Base-by-base conservation (phyloP, 176 grass and related monocot genomes). In the Avena insularis region DNA sequence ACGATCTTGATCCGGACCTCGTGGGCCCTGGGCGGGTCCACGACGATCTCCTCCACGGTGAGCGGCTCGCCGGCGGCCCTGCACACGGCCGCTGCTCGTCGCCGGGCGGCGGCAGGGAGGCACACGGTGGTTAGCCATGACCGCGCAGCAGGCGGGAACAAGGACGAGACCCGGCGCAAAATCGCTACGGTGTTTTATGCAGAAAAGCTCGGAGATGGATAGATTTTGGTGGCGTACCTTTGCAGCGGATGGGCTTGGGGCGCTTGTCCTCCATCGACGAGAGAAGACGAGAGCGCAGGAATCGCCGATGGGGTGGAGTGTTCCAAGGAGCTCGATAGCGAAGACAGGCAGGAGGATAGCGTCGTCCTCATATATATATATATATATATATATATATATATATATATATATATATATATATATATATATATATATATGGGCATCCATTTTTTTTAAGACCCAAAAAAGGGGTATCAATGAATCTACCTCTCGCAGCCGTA, bases 1-100 rank as follows among this genome's bases (percentile, higher is more conserved):
- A 95, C 48, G 74, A 98, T 91, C 65, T 82, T 92, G 75, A 98
- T 82, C 69, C 93, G 80, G 40, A 94, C 82, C 77, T 98, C 96
- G 83, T 94, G 23, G 9, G 67, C 88, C 81, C 84, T 81, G 11
- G 96, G 96, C 43, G 96, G 84, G 6, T 91, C 96, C 31, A 98
- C 96, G 65, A 90, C 75, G 75, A 98, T 75, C 90, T 95, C 93
- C 90, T 98, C 93, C 79, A 95, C 57, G 14, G 7, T 58, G 1
- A 98, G 82, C 90, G 93, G 82, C 89, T 92, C 90, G 8, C 96
- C 90, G 33, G 84, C 88, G 54, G 67, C 91, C 77, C 93, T 87
- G 92, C 96, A 83, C 59, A 95, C 96, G 56, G 96, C 93, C 56
- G 96, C 96, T 98, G 86, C 80, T 51, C 45, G 70, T 59, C 51